These are phyloP conservation scores for Fusarium virguliforme DNA, from an alignment of 2,329 filamentous ascomycete genomes.

Conservation along the genomic window DNA sequence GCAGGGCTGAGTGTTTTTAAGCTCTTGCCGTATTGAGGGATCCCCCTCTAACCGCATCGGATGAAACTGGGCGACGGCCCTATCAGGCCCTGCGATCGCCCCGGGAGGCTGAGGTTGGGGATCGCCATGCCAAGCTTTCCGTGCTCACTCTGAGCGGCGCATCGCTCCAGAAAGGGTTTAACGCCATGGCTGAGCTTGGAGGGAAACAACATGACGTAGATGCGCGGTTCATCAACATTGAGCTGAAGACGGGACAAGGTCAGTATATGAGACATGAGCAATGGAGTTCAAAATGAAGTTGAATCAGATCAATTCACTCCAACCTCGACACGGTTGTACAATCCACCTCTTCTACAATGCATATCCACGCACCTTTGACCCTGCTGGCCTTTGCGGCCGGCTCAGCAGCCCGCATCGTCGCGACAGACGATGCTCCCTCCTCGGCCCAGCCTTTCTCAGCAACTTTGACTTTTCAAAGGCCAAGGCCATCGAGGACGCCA, in stretches of 20 bases:
- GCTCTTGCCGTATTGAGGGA: background rate
- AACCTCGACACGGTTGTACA: background rate
- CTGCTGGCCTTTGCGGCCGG: slow-evolving; percentile 9
- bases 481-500: slow-evolving; percentile 19
- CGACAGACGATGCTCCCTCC: slow-evolving; percentile 39
- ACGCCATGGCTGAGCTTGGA: slow-evolving; percentile 1
- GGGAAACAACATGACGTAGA: slow-evolving; percentile 7
- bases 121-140: slow-evolving; percentile 3
- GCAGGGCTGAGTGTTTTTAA: slow-evolving; percentile 8
- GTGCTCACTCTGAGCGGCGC: slow-evolving; percentile 1
- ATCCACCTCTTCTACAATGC: background rate
- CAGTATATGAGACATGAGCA: background rate
- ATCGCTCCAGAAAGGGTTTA: slow-evolving; percentile 3
- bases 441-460: slow-evolving; percentile 42
- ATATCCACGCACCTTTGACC: background rate
- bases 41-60: background rate
- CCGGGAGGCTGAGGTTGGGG: background rate
- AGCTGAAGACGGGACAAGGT: background rate
- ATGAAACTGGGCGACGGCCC: slow-evolving; percentile 2
- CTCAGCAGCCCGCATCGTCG: slow-evolving; percentile 19
- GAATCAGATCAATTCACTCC: background rate
- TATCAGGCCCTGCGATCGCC: background rate
- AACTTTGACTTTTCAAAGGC: slow-evolving; percentile 44
- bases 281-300: background rate
- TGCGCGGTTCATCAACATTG: background rate